phyloP scores from a whole-genome alignment of 75 land plant genomes.

The Pinus albicaulis region DNA sequence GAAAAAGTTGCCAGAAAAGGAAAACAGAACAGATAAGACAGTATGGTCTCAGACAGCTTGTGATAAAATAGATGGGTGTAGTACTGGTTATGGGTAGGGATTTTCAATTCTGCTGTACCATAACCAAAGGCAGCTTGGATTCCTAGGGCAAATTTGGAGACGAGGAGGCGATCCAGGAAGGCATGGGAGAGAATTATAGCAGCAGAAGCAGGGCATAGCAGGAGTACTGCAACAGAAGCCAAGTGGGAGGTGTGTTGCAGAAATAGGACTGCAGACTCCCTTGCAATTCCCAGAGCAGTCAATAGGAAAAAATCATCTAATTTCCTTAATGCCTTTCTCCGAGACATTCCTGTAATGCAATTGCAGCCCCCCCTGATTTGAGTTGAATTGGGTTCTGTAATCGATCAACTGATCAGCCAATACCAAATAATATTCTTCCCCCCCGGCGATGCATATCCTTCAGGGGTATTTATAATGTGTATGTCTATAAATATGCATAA shows the following conservation, averaged over 20 bases:
- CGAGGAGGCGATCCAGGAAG: background rate
- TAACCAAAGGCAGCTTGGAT: background rate
- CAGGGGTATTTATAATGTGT: background rate
- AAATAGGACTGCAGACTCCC: slow-evolving; percentile 21
- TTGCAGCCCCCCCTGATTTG: too few relatives aligned
- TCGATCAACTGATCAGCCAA: too few relatives aligned
- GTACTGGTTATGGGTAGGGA: background rate
- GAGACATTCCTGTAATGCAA: background rate
- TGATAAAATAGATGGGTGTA: background rate
- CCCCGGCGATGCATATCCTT: background rate
- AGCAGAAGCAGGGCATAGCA: slow-evolving; percentile 22
- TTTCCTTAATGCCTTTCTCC: background rate
- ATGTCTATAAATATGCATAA: background rate
- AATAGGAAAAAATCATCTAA: background rate
- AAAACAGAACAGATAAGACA: background rate
- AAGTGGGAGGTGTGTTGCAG: slow-evolving; percentile 13
- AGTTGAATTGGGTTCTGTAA: too few relatives aligned
- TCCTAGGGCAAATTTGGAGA: background rate
- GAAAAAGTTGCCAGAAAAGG: background rate
- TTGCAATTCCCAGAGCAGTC: slow-evolving; percentile 9
- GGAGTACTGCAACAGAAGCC: background rate
- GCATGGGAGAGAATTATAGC: slow-evolving; percentile 7
- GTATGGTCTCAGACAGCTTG: background rate
- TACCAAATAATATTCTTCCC: background rate
- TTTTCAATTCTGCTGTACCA: background rate